Conservation (phyloP, 2,329 filamentous ascomycete genomes). For the Fusarium newnesense region DNA sequence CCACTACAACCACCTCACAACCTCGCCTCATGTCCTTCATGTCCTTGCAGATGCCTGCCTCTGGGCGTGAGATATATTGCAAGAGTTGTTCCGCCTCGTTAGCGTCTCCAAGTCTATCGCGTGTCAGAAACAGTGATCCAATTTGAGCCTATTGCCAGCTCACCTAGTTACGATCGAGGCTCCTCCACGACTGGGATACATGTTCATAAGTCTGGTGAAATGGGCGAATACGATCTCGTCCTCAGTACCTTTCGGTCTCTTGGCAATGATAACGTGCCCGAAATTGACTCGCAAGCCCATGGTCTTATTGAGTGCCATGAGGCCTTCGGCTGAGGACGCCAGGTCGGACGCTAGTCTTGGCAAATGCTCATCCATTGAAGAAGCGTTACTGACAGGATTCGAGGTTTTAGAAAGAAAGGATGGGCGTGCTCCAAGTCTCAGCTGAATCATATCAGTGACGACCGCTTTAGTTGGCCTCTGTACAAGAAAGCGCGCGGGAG, state of each 20-base stretch:
- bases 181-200: slow-evolving; percentile 46
- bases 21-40: slow-evolving; percentile 18
- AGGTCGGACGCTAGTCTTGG: slow-evolving; percentile 36
- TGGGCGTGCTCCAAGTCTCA: slow-evolving; percentile 43
- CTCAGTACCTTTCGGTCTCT: slow-evolving; percentile 40
- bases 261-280: slow-evolving; percentile 43
- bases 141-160: neutral
- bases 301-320: slow-evolving; percentile 40
- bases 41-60: slow-evolving; percentile 23
- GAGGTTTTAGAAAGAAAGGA: slow-evolving; percentile 10
- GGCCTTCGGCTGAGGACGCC: slow-evolving; percentile 32
- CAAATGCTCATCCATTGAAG: slow-evolving; percentile 32
- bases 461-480: slow-evolving; percentile 39
- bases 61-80: slow-evolving; percentile 19
- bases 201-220: slow-evolving; percentile 41
- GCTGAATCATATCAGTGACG: slow-evolving; percentile 28
- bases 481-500: slow-evolving; percentile 42
- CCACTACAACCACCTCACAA: slow-evolving; percentile 36
- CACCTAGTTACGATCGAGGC: slow-evolving; percentile 45
- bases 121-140: slow-evolving; percentile 11
- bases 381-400: neutral
- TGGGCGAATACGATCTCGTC: slow-evolving; percentile 40
- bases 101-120: slow-evolving; percentile 24
- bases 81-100: slow-evolving; percentile 31
- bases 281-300: slow-evolving; percentile 49